Evolutionary conservation across 2,329 filamentous ascomycete species (phyloP).

Genomic region (Orbilia brochopaga): DNA sequence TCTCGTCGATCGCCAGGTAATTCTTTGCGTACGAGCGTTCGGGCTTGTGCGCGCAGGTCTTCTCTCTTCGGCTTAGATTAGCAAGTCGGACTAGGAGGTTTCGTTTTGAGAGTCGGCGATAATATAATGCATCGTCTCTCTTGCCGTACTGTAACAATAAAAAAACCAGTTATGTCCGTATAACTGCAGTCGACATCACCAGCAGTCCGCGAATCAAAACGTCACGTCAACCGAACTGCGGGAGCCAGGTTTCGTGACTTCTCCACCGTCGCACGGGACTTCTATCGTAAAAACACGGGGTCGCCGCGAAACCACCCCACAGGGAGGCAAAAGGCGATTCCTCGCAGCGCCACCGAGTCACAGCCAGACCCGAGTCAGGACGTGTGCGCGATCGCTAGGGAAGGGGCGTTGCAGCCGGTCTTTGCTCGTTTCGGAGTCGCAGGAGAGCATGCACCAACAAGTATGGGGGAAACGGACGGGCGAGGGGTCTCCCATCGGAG

Average conservation of each 20-base stretch:
- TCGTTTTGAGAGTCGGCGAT: conserved; percentile 43
- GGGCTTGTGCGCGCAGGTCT: conserved; percentile 22
- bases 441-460: conserved; percentile 26
- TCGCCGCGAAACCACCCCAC: conserved; percentile 5
- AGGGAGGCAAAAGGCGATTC: conserved; percentile 8
- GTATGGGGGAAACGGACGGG: conserved; percentile 4
- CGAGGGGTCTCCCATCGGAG: conserved; percentile 37
- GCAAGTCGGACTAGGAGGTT: conserved; percentile 30
- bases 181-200: background rate
- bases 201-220: conserved; percentile 17
- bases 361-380: conserved; percentile 39
- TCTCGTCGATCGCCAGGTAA: conserved; percentile 5
- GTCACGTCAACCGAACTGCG: conserved; percentile 1
- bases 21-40: background rate
- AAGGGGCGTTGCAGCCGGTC: conserved; percentile 20
- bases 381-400: conserved; percentile 13
- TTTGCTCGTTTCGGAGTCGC: conserved; percentile 34
- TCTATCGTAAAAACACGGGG: conserved; percentile 4
- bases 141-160: conserved; percentile 13
- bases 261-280: conserved; percentile 9
- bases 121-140: conserved; percentile 27
- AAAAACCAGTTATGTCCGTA: conserved; percentile 11
- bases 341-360: conserved; percentile 30
- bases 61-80: conserved; percentile 45
- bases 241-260: conserved; percentile 9